Evolutionary conservation across 108 stramenopile genomes (phyloP), one percentile per base, ranked within the genome.

Genomic region (Nitzschia sp.): DNA sequence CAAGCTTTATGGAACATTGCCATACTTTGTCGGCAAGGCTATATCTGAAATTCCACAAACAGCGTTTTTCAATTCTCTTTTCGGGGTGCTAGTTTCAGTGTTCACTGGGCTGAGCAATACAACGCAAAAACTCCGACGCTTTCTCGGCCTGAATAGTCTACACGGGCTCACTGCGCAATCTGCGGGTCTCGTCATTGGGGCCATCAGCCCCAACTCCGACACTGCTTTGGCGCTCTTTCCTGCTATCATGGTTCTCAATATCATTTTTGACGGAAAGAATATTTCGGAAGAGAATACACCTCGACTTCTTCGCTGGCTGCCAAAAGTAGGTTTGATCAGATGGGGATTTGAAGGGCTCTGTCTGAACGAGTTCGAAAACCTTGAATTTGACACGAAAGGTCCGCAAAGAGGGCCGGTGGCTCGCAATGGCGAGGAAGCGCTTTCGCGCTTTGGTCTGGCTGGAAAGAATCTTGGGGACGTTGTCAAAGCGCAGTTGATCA

Each of bases 21-120:
- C 97, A 1, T 97, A 97, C 68, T 95, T 97, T 65, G 67, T 96
- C 36, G 82, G 92, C 46, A 97, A 97, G 78, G 95, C 96, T 5
- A 41, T 96, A n/a, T 92, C 95, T 3, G 96, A 96, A 69, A 80
- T 97, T 16, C 97, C 97, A 3, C 65, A 96, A 27, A 86, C 89
- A 27, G 83, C 77, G n/a, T 63, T 91, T 13, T 85, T 91, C 46
- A 86, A 90, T 64, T 85, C 70, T 34, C 76, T 97, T 54, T 96
- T 96, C 44, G 86, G 92, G 15, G 45, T 69, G 6, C 71, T 97
- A 19, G 78, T 96, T 25, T 97, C 96, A 66, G 75, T 79, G 0
- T 71, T 97, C 72, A 81, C 85, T 8, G 87, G 90, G 32, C 74
- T 97, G 28, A 85, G 82, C 53, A 54, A 56, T 22, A 62, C 64